These are phyloP conservation scores for Cryptococcus maquisensis DNA, from an alignment of 1,284 basidiomycete genomes.

Conservation along the genomic window DNA sequence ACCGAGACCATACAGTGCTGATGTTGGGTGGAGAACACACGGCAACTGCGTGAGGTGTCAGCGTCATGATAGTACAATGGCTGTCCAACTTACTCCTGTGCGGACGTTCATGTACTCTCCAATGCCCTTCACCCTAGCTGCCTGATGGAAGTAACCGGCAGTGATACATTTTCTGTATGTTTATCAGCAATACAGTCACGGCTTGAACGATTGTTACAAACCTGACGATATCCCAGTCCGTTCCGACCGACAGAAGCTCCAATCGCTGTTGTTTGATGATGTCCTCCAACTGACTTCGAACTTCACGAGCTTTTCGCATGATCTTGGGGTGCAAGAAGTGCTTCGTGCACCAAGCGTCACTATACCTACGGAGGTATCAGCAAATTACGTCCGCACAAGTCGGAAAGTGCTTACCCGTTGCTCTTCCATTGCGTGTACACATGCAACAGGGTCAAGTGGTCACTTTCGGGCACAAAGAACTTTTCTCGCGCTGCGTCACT, in stretches of 20 bases:
- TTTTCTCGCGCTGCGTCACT: conserved; percentile 94
- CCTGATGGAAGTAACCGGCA: conserved; percentile 98
- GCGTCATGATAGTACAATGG: conserved; percentile 4
- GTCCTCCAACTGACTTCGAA: conserved; percentile 92
- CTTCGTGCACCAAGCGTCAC: conserved; percentile 88
- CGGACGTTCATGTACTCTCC: conserved; percentile 98
- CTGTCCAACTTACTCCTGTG: conserved; percentile 60
- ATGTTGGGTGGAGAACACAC: conserved; percentile 79
- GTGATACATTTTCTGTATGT: conserved; percentile 83
- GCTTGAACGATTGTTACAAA: conserved; percentile 33
- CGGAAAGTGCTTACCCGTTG: conserved; percentile 61
- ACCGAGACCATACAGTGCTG: conserved; percentile 91
- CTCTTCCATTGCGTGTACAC: conserved; percentile 98
- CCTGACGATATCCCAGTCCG: conserved; percentile 92
- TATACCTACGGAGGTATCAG: conserved; percentile 56
- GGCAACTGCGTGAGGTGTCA: conserved; percentile 34
- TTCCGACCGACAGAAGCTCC: conserved; percentile 80
- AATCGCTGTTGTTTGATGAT: conserved; percentile 99
- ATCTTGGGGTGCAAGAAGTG: conserved; percentile 97
- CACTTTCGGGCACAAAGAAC: conserved; percentile 97
- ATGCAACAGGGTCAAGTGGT: conserved; percentile 91
- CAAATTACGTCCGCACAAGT: neutral
- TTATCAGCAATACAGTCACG: conserved; percentile 15
- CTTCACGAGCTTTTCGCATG: conserved; percentile 90
- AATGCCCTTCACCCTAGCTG: conserved; percentile 94